phyloP scores from a whole-genome alignment of 306 rosid genomes.

The Coriaria nepalensis region DNA sequence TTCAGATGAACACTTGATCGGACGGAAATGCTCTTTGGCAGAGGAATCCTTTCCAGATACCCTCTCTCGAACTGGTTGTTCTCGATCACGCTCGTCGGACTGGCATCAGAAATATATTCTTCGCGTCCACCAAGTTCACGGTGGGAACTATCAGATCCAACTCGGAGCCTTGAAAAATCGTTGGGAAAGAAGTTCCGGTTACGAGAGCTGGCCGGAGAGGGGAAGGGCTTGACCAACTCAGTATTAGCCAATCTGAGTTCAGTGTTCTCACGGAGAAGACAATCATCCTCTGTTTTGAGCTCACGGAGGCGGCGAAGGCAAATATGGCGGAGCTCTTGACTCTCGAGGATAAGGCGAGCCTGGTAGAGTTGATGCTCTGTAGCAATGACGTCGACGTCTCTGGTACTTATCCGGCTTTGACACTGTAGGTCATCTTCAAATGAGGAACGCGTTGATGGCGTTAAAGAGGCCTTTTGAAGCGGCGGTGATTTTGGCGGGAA shows the following conservation, averaged over 20 bases:
- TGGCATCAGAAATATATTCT: slow-evolving; percentile 18
- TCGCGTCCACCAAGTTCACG: slow-evolving; percentile 10
- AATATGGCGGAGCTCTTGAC: slow-evolving; percentile 22
- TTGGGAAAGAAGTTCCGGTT: slow-evolving; percentile 5
- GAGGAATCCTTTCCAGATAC: slow-evolving; percentile 14
- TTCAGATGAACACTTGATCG: slow-evolving; percentile 24
- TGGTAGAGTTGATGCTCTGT: slow-evolving; percentile 26
- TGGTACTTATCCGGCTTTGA: not conserved
- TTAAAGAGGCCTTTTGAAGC: slow-evolving; percentile 14
- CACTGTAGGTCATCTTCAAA: slow-evolving; percentile 3
- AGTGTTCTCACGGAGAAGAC: slow-evolving; percentile 28
- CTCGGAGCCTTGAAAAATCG: slow-evolving; percentile 11
- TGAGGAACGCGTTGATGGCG: slow-evolving; percentile 35
- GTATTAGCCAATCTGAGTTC: slow-evolving; percentile 26
- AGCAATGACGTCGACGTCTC: not conserved
- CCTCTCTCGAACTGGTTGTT: slow-evolving; percentile 17
- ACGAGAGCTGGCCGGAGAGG: slow-evolving; percentile 15
- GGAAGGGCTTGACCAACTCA: slow-evolving; percentile 25
- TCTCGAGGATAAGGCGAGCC: slow-evolving; percentile 28
- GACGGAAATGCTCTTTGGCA: slow-evolving; percentile 39
- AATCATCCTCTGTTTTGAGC: slow-evolving; percentile 17
- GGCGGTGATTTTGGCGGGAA: slow-evolving; percentile 27
- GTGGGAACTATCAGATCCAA: slow-evolving; percentile 8
- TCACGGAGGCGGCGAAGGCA: slow-evolving; percentile 22
- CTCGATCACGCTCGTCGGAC: slow-evolving; percentile 31